phyloP scores from a whole-genome alignment of 1,284 basidiomycete genomes.

The Moesziomyces antarcticus region DNA sequence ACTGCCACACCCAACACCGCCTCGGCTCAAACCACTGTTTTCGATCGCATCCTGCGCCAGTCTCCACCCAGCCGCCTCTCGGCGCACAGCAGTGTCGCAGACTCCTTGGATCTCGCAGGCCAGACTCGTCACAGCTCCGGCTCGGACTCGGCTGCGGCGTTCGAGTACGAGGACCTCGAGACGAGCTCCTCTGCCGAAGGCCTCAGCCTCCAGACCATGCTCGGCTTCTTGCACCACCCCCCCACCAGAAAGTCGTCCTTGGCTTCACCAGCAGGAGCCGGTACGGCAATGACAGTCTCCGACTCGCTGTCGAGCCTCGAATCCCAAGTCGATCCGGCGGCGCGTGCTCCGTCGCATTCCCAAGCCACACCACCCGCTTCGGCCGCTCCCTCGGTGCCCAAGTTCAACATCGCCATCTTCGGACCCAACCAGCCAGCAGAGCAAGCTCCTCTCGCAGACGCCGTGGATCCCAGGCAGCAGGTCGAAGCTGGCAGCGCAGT shows the following conservation, averaged over 20 bases:
- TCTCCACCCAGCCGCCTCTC: conserved; percentile 9
- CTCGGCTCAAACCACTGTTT: background rate
- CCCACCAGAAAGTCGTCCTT: conserved; percentile 9
- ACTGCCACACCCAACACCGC: background rate
- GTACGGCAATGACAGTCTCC: background rate
- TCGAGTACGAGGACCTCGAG: conserved; percentile 33
- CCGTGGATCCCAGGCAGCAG: background rate
- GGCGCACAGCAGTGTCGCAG: conserved; percentile 14
- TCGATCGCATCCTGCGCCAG: conserved; percentile 12
- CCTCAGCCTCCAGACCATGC: conserved; percentile 36
- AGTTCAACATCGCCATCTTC: conserved; percentile 33
- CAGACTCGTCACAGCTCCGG: conserved; percentile 16
- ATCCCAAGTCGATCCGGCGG: background rate
- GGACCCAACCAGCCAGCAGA: conserved; percentile 11
- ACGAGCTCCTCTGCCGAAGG: conserved; percentile 15
- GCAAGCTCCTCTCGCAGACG: background rate
- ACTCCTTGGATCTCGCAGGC: conserved; percentile 3
- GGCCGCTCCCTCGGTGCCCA: conserved; percentile 14
- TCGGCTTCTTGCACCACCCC: conserved; percentile 39
- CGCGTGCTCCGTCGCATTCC: no score
- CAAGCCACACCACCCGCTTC: conserved; percentile 1
- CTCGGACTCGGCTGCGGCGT: conserved; percentile 14
- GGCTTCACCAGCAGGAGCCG: background rate
- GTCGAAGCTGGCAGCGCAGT: background rate
- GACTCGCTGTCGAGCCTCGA: background rate